Conservation (phyloP, 1,139 yeast genomes). For the Hansenula sp. region DNA sequence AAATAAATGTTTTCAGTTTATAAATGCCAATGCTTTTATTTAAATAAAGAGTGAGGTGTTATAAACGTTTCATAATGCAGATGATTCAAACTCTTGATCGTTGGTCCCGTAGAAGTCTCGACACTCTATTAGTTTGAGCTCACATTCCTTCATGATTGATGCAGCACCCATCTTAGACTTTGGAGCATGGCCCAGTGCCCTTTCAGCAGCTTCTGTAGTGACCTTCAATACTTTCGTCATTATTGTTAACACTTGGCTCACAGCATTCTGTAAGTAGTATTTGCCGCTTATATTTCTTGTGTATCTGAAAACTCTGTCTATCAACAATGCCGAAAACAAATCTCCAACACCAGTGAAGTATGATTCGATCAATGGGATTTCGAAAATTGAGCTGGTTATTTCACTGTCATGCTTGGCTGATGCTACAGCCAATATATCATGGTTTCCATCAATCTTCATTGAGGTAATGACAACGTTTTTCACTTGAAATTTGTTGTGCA, state of each 20-base stretch:
- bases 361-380: conserved; percentile 54
- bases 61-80: conserved; percentile 2
- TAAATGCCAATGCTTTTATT: too few species aligned
- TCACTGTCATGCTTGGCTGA: conserved; percentile 8
- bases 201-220: conserved; percentile 19
- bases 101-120: conserved; percentile 23
- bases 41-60: neutral
- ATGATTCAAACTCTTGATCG: conserved; percentile 12
- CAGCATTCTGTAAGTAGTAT: conserved; percentile 13
- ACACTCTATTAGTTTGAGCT: conserved; percentile 32
- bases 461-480: conserved; percentile 49
- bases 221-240: conserved; percentile 21
- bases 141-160: conserved; percentile 36
- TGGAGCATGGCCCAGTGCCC: conserved; percentile 23
- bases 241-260: conserved; percentile 19
- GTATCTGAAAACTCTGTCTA: conserved; percentile 40
- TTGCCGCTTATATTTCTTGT: neutral
- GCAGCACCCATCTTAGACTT: conserved; percentile 32
- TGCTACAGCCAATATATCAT: conserved; percentile 12
- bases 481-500: conserved; percentile 41
- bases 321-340: conserved; percentile 55
- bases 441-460: conserved; percentile 17
- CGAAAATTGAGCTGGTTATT: conserved; percentile 26
- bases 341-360: conserved; percentile 78
- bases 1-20: too few species aligned